Conservation (phyloP, 306 rosid genomes). For the Amphicarpaea edgeworthii region DNA sequence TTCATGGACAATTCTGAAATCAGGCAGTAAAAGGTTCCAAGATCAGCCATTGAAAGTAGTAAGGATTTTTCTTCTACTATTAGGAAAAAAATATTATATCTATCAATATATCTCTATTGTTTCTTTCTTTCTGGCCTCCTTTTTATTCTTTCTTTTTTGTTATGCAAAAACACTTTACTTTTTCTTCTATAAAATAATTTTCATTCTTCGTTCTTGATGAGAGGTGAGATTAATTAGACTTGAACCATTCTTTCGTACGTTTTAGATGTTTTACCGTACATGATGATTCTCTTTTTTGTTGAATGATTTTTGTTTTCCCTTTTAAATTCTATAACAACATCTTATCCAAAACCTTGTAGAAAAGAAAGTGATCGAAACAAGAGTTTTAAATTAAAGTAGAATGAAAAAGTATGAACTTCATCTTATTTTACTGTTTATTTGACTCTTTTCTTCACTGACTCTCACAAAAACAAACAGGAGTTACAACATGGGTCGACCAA, state of each 20-base stretch:
- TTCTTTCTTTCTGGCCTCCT: background rate
- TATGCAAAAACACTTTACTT: background rate
- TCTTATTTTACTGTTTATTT: too few relatives aligned
- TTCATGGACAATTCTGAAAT: background rate
- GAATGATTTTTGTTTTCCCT: background rate
- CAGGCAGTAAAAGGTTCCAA: background rate
- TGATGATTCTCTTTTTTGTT: background rate
- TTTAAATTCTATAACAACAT: background rate
- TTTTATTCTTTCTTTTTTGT: background rate
- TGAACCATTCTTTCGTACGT: background rate
- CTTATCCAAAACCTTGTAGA: too few relatives aligned
- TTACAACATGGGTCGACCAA: constrained; percentile 51
- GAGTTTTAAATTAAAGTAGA: too few relatives aligned
- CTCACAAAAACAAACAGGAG: too few relatives aligned
- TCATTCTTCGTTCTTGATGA: background rate
- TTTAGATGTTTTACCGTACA: background rate
- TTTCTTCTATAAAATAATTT: background rate
- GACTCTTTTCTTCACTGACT: too few relatives aligned
- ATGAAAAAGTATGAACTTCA: too few relatives aligned
- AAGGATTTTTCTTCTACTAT: background rate
- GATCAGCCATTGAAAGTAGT: background rate
- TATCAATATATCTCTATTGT: background rate
- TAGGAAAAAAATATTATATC: background rate
- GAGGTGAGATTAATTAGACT: background rate
- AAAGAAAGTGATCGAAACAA: too few relatives aligned